Evolutionary conservation across 345 rosid species (phyloP), one percentile per base, ranked within the genome.

Genomic region (Boechera retrofracta): DNA sequence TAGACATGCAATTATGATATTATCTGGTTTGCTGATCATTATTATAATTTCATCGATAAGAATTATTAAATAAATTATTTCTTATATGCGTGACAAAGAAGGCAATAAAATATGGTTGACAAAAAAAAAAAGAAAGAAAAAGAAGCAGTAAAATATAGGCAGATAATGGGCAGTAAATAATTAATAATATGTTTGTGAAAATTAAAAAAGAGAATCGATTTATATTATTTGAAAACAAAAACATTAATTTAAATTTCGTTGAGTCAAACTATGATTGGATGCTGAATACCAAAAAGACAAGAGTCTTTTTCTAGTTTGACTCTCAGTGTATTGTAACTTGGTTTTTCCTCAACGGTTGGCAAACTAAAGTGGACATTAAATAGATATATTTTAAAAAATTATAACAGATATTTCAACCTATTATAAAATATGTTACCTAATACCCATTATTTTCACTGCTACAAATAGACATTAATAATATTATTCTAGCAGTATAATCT

Each of bases 251-350:
- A 16, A 16, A 16, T 39, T 61, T 62, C 26, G 6, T 31, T 10
- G 35, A 67, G 78, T 73, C 78, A 73, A 62, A 79, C 59, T 54
- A 60, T 73, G 78, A 79, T 73, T 79, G 82, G 82, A 36, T 73
- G 71, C 36, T 45, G 60, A 48, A 73, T 61, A 73, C 77, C 78
- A 73, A 67, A 79, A 79, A 79, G 77, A 47, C 48, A 67, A 52
- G 78, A 67, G 81, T 78, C 78, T 15, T 51, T 67, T 67, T 78
- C 78, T 67, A 55, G 82, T 67, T 79, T 79, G 82, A 73, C 82
- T 79, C 66, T 68, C 29, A 28, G 59, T 79, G 82, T 60, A 56
- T 54, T 64, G n/a, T 53, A 78, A 64, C 51, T 73, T 3, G 32
- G n/a, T 12, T 36, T 73, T 61, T 79, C 71, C 74, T 79, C 78